Conservation (phyloP, 2,329 filamentous ascomycete species). For the Fusarium sp. region DNA sequence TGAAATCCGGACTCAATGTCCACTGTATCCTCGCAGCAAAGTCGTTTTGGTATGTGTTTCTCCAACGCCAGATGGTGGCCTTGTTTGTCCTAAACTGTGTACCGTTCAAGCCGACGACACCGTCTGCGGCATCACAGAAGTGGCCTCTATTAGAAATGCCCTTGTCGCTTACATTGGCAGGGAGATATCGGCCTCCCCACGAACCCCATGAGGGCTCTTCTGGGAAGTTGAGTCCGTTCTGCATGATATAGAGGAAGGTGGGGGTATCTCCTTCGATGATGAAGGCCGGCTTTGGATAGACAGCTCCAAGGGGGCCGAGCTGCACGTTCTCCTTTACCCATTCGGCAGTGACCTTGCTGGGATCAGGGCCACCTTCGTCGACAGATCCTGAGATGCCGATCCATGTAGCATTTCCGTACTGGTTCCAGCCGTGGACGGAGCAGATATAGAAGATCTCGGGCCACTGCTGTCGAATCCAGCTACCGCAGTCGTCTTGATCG, state of each 20-base stretch:
- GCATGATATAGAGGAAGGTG: slow-evolving; percentile 58
- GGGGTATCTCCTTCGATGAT: slow-evolving; percentile 66
- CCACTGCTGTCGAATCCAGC: slow-evolving; percentile 64
- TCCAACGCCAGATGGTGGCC: slow-evolving; percentile 58
- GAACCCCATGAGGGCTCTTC: slow-evolving; percentile 61
- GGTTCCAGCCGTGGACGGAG: slow-evolving; percentile 66
- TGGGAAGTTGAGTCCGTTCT: slow-evolving; percentile 51
- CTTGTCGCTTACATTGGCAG: slow-evolving; percentile 44
- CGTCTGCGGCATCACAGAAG: slow-evolving; percentile 38
- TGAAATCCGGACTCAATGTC: slow-evolving; percentile 47
- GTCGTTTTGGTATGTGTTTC: slow-evolving; percentile 55
- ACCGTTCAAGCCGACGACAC: slow-evolving; percentile 44
- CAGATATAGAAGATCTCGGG: slow-evolving; percentile 67
- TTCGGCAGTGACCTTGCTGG: slow-evolving; percentile 57
- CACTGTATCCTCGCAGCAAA: slow-evolving; percentile 58
- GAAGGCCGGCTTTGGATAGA: slow-evolving; percentile 60
- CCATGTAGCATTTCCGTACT: slow-evolving; percentile 67
- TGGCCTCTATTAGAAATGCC: slow-evolving; percentile 17
- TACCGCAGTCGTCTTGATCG: slow-evolving; percentile 68
- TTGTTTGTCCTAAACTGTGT: slow-evolving; percentile 41
- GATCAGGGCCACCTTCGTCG: slow-evolving; percentile 53
- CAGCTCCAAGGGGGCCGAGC: slow-evolving; percentile 55
- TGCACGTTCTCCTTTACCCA: slow-evolving; percentile 68
- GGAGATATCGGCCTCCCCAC: slow-evolving; percentile 62
- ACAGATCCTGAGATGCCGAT: slow-evolving; percentile 61